These are phyloP conservation scores for Westerdykella ornata DNA, from an alignment of 2,329 filamentous ascomycete species.

Conservation along the genomic window DNA sequence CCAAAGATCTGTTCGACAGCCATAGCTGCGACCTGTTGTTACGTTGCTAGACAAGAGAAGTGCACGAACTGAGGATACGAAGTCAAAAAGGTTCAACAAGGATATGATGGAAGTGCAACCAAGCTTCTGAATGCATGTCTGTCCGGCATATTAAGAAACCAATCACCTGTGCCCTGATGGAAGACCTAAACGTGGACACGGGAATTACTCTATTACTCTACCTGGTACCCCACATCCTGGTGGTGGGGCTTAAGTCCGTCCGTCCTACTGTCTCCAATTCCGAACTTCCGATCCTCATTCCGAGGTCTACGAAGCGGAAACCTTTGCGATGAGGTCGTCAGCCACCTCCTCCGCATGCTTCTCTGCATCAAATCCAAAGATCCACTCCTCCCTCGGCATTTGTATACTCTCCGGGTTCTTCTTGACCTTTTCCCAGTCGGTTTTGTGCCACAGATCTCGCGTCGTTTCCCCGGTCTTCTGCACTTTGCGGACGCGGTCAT, in stretches of 20 bases:
- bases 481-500: slow-evolving; percentile 28
- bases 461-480: slow-evolving; percentile 33
- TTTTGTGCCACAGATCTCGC: slow-evolving; percentile 32
- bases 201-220: not conserved
- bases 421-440: slow-evolving; percentile 32
- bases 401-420: slow-evolving; percentile 23
- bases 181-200: not conserved
- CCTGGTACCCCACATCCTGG: slow-evolving; percentile 22
- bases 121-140: not conserved
- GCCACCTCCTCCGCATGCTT: slow-evolving; percentile 25
- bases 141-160: slow-evolving; percentile 3
- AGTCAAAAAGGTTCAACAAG: not conserved
- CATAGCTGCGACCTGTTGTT: slow-evolving; percentile 3
- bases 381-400: slow-evolving; percentile 30
- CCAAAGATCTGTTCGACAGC: slow-evolving; percentile 28
- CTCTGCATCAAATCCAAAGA: slow-evolving; percentile 29
- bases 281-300: slow-evolving; percentile 3
- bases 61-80: not conserved
- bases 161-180: not conserved
- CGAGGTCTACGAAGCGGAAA: not conserved
- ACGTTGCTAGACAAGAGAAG: too few relatives aligned
- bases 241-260: slow-evolving; percentile 22
- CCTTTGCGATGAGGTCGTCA: slow-evolving; percentile 22
- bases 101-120: not conserved
- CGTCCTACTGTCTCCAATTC: slow-evolving; percentile 13